phyloP scores from a whole-genome alignment of 2,329 filamentous ascomycete genomes.

The Alternaria ventricosa region DNA sequence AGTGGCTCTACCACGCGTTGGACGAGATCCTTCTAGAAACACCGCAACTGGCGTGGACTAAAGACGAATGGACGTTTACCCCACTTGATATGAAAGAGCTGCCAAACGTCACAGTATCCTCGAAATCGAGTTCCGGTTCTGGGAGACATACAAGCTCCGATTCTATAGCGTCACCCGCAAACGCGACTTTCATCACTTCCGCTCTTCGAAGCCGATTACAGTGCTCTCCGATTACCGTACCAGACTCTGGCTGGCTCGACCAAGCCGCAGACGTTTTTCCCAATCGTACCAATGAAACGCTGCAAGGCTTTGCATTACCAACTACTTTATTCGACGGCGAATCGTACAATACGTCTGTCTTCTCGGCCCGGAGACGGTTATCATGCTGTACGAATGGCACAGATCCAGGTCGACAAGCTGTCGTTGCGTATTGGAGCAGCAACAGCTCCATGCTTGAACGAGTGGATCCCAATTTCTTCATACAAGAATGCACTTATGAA shows the following conservation, averaged over 20 bases:
- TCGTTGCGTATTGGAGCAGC: background rate
- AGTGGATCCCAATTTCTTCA: background rate
- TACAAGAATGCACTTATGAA: background rate
- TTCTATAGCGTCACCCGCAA: background rate
- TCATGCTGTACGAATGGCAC: background rate
- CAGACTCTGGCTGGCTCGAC: background rate
- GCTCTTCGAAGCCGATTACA: background rate
- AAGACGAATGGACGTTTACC: background rate
- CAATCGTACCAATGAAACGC: constrained; percentile 29
- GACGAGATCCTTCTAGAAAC: background rate
- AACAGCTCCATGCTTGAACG: background rate
- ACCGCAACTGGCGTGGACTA: background rate
- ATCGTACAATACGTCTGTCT: background rate
- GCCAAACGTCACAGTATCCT: background rate
- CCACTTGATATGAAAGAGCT: background rate
- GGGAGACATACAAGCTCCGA: background rate
- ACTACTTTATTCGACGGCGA: background rate
- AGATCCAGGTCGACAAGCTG: background rate
- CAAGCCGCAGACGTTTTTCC: background rate
- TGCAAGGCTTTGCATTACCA: background rate
- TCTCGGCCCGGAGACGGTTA: background rate
- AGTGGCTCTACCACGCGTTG: background rate
- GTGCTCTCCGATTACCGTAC: background rate
- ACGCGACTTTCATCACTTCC: background rate
- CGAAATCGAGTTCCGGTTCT: background rate